phyloP scores from a whole-genome alignment of 371 early-diverging fungal species.

The Mucor mucedo region DNA sequence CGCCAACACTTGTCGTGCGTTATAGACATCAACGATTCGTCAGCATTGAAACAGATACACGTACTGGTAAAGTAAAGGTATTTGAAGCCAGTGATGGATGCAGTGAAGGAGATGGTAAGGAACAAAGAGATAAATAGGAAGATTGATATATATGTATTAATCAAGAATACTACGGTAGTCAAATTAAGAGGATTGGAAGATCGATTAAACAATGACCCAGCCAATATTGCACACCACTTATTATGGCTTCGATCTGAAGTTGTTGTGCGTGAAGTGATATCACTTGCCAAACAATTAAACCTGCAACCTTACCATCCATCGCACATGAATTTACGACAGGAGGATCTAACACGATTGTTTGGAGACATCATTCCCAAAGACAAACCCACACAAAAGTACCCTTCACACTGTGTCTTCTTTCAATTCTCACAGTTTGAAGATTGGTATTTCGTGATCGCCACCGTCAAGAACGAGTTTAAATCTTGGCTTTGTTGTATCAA shows the following conservation, averaged over 20 bases:
- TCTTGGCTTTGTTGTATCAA: constrained; percentile 52
- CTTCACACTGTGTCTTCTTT: constrained; percentile 54
- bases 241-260: constrained; percentile 56
- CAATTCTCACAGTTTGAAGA: constrained; percentile 57
- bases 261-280: constrained; percentile 53
- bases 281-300: constrained; percentile 54
- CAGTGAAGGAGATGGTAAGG: constrained; percentile 61
- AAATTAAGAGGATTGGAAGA: constrained; percentile 50
- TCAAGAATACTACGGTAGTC: constrained; percentile 15
- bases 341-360: constrained; percentile 47
- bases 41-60: constrained; percentile 57
- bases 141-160: background rate
- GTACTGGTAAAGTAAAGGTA: constrained; percentile 60
- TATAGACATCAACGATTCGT: constrained; percentile 61
- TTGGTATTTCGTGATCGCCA: constrained; percentile 52
- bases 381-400: constrained; percentile 23
- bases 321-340: constrained; percentile 48
- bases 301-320: constrained; percentile 50
- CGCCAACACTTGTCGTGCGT: constrained; percentile 46
- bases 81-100: constrained; percentile 55
- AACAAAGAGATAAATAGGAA: background rate
- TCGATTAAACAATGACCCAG: constrained; percentile 47
- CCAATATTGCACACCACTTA: constrained; percentile 43
- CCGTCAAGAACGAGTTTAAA: constrained; percentile 48
- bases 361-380: constrained; percentile 29